Evolutionary conservation across 106 monocot species (phyloP).

Genomic region (Dendrobium chrysotoxum): DNA sequence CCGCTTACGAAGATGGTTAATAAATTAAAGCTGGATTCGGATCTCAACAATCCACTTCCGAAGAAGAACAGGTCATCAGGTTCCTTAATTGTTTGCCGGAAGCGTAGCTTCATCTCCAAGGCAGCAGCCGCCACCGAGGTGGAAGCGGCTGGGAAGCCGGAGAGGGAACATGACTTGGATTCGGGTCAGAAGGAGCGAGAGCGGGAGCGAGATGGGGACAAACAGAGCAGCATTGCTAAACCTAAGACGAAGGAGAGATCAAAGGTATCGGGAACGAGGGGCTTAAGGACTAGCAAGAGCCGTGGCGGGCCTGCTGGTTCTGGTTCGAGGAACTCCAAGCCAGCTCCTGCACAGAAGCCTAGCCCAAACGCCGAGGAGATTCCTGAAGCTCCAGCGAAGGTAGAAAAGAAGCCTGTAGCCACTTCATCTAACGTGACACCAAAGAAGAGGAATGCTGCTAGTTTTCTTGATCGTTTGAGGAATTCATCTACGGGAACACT

Average conservation of each 20-base stretch:
- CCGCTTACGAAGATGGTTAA: background rate
- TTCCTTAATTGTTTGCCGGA: constrained; percentile 15
- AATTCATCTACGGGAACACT: background rate
- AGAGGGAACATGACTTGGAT: background rate
- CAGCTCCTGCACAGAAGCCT: background rate
- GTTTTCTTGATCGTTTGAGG: constrained; percentile 1
- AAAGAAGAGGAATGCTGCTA: background rate
- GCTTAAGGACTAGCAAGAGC: constrained; percentile 14
- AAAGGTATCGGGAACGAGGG: constrained; percentile 6
- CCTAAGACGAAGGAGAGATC: constrained; percentile 16
- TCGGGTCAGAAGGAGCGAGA: background rate
- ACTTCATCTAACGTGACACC: background rate
- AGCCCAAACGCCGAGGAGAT: background rate
- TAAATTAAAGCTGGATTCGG: constrained; percentile 9
- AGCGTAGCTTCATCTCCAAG: constrained; percentile 18
- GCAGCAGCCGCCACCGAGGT: background rate
- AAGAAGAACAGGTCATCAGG: constrained; percentile 4
- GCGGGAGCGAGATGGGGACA: background rate
- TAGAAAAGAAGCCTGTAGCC: background rate
- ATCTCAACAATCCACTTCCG: constrained; percentile 2
- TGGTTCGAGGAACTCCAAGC: background rate
- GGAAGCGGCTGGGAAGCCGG: constrained; percentile 8
- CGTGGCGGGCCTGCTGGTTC: background rate
- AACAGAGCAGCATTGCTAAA: constrained; percentile 4
- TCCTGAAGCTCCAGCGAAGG: background rate